A percentile compares a stretch with the other conserved stretches of the same genome.
phyloP scores from a whole-genome alignment of 2,329 filamentous ascomycete species.

The Westerdykella ornata region DNA sequence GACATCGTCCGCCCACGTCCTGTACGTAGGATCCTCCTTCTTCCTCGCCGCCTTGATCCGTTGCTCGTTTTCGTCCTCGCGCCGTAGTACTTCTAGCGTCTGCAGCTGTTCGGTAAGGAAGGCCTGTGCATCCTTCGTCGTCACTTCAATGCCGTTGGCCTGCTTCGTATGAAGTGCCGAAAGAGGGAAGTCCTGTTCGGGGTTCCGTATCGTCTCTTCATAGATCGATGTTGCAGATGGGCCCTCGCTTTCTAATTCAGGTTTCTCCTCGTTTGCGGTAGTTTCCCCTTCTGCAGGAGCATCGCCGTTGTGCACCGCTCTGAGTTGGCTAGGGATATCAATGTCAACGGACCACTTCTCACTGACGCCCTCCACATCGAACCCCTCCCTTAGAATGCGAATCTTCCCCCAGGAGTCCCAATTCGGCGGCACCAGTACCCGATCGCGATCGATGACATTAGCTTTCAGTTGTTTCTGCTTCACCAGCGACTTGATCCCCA shows the following conservation, averaged over 20 bases:
- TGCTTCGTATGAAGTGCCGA: conserved; percentile 41
- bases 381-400: conserved; percentile 79
- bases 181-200: conserved; percentile 49
- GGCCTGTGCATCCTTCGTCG: conserved; percentile 66
- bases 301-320: conserved; percentile 18
- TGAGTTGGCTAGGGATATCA: conserved; percentile 41
- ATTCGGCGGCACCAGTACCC: conserved; percentile 88
- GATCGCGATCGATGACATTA: conserved; percentile 88
- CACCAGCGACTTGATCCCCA: conserved; percentile 77
- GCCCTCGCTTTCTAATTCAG: conserved; percentile 19
- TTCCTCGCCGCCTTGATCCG: conserved; percentile 35
- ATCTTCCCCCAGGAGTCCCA: conserved; percentile 99
- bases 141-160: conserved; percentile 51
- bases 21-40: conserved; percentile 25
- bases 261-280: conserved; percentile 7
- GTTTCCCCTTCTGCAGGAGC: conserved; percentile 11
- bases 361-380: conserved; percentile 82
- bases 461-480: conserved; percentile 44
- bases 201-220: conserved; percentile 72
- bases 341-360: conserved; percentile 81
- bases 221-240: conserved; percentile 65
- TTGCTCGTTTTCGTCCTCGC: conserved; percentile 53
- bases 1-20: conserved; percentile 21
- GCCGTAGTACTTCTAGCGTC: conserved; percentile 60
- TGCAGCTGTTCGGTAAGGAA: conserved; percentile 72